Percentiles rank a stretch among this genome's conserved stretches.
Evolutionary conservation across 2,329 filamentous ascomycete genomes (phyloP).

Genomic region (Trichophyton simii): DNA sequence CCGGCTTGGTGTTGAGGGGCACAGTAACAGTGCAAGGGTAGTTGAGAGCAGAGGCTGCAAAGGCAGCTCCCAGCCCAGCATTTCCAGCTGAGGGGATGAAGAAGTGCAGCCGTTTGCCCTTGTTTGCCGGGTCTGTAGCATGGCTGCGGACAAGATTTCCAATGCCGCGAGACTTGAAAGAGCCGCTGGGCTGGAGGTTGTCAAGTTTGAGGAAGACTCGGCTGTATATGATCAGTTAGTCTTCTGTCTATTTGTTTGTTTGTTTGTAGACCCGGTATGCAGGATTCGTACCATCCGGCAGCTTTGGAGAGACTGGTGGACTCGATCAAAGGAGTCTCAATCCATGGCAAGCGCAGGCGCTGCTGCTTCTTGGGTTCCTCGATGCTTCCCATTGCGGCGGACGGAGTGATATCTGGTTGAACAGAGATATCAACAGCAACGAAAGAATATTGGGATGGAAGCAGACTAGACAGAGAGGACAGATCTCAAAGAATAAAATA

Average conservation of each 20-base stretch:
- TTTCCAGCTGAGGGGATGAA: slow-evolving; percentile 74
- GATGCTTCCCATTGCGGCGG: slow-evolving; percentile 27
- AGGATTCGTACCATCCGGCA: slow-evolving; percentile 53
- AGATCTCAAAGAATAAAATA: neutral
- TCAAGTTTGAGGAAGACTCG: slow-evolving; percentile 78
- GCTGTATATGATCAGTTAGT: slow-evolving; percentile 24
- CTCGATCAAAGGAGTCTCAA: slow-evolving; percentile 57
- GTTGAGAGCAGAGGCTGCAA: slow-evolving; percentile 52
- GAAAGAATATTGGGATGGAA: neutral
- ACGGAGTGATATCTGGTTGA: neutral
- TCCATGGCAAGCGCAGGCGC: slow-evolving; percentile 44
- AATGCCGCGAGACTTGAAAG: slow-evolving; percentile 72
- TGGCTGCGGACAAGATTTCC: slow-evolving; percentile 55
- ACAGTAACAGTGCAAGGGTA: slow-evolving; percentile 64
- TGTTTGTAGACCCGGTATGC: slow-evolving; percentile 22
- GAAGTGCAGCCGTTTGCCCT: slow-evolving; percentile 49
- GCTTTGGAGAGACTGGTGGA: slow-evolving; percentile 54
- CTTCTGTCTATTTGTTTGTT: neutral
- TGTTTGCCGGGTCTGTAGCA: slow-evolving; percentile 30
- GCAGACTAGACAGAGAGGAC: neutral
- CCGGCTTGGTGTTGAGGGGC: slow-evolving; percentile 49
- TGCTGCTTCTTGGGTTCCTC: slow-evolving; percentile 17
- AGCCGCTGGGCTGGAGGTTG: slow-evolving; percentile 69
- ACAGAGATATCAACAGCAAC: slow-evolving; percentile 5
- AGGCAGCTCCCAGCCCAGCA: slow-evolving; percentile 69